phyloP scores from a whole-genome alignment of 1,139 yeast genomes.

The Scheffersomyces quercinus region DNA sequence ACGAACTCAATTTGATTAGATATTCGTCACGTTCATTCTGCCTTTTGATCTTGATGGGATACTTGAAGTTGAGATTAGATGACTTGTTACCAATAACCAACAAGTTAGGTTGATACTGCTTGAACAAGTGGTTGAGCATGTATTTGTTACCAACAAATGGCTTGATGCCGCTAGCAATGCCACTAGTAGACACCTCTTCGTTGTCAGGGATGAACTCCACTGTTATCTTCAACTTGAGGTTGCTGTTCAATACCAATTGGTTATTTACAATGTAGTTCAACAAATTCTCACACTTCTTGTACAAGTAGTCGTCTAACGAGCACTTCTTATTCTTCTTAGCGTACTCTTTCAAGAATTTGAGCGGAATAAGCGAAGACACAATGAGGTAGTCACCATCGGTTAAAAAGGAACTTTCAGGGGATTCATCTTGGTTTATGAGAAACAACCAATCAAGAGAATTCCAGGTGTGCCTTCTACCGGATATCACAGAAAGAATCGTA shows the following conservation, averaged over 20 bases:
- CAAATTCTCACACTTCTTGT: constrained; percentile 40
- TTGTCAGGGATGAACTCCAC: constrained; percentile 49
- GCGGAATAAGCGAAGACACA: constrained; percentile 41
- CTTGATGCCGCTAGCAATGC: not conserved
- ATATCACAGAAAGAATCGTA: constrained; percentile 38
- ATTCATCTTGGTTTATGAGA: constrained; percentile 10
- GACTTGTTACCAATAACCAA: constrained; percentile 37
- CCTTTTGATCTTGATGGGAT: constrained; percentile 34
- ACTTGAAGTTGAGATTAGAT: constrained; percentile 45
- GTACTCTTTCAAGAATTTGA: constrained; percentile 22
- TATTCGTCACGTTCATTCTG: constrained; percentile 21
- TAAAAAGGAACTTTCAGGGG: constrained; percentile 20
- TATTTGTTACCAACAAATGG: constrained; percentile 29
- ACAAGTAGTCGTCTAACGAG: constrained; percentile 30
- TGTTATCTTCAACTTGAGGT: constrained; percentile 48
- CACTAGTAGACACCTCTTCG: constrained; percentile 3
- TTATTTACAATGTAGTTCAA: constrained; percentile 38
- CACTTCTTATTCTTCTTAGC: constrained; percentile 7
- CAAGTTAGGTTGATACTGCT: constrained; percentile 45
- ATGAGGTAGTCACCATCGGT: constrained; percentile 41
- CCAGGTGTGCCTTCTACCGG: constrained; percentile 50
- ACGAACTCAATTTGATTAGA: constrained; percentile 41
- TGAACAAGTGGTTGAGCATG: constrained; percentile 37
- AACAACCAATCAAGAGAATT: constrained; percentile 43
- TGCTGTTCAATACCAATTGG: constrained; percentile 18